Conservation (phyloP, 177 flowering plant genomes). For the Vitis hybrid region DNA sequence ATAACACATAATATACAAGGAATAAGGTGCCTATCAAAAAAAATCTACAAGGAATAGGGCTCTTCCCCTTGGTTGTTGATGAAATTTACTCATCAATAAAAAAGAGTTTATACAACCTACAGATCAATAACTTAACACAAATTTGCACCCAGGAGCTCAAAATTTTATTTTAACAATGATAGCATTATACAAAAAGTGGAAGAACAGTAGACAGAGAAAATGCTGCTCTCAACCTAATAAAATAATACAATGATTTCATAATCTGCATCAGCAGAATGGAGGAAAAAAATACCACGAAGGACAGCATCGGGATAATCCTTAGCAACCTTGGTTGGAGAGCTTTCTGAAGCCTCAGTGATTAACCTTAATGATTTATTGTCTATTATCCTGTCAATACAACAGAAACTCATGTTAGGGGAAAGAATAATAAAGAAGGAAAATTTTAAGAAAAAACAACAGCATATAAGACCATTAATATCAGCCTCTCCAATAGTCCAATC, state of each 20-base stretch:
- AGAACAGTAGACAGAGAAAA: background rate
- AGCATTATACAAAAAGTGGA: background rate
- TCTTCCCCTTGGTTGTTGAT: no score
- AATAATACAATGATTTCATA: background rate
- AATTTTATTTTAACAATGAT: no score
- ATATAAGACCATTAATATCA: no score
- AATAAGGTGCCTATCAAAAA: no score
- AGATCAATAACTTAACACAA: no score
- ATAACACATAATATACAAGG: no score
- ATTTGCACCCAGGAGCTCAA: no score
- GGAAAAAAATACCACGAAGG: slow-evolving; percentile 61
- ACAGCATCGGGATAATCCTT: slow-evolving; percentile 47
- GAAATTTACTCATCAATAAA: no score
- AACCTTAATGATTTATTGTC: slow-evolving; percentile 76
- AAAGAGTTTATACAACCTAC: no score
- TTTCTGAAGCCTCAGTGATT: slow-evolving; percentile 68
- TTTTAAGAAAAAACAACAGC: no score
- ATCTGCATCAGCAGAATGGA: background rate
- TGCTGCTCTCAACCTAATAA: background rate
- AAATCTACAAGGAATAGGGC: no score
- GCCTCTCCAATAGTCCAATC: background rate
- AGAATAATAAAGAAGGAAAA: background rate
- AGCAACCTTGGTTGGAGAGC: slow-evolving; percentile 56
- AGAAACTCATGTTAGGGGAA: slow-evolving; percentile 11
- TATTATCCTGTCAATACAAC: slow-evolving; percentile 61